These are phyloP conservation scores for Macadamia tetraphylla DNA, from an alignment of 164 flowering plant genomes.

Conservation along the genomic window DNA sequence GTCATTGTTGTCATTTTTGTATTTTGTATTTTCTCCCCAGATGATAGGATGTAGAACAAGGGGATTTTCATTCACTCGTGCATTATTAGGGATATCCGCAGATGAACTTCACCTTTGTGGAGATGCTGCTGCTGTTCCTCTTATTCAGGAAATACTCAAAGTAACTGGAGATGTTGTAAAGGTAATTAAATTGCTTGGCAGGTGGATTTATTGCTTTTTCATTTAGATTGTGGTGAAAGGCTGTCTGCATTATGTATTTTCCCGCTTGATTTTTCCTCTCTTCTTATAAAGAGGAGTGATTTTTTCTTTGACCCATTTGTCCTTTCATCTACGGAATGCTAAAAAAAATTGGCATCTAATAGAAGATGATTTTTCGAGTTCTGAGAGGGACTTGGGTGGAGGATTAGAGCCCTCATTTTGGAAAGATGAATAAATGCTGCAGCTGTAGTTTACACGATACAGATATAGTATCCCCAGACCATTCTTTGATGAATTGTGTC, in stretches of 20 bases:
- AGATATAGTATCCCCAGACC: neutral
- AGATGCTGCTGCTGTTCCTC: conserved; percentile 86
- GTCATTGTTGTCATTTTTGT: conserved; percentile 3
- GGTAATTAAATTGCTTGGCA: conserved; percentile 33
- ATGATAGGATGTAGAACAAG: conserved; percentile 79
- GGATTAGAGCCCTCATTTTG: no score
- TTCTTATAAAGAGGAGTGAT: neutral
- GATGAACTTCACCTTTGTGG: conserved; percentile 97
- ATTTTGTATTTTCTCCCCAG: conserved; percentile 27
- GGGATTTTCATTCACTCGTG: conserved; percentile 91
- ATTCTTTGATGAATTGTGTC: neutral
- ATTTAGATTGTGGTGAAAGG: neutral
- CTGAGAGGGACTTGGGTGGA: no score
- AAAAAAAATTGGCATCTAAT: neutral
- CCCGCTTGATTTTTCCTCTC: neutral
- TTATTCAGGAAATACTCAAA: conserved; percentile 69
- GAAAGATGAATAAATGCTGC: no score
- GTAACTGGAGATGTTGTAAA: conserved; percentile 66
- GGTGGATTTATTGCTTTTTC: neutral
- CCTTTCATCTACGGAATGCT: neutral
- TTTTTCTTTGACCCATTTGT: neutral
- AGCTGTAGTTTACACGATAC: no score
- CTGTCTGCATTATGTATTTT: neutral
- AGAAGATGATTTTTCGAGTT: no score
- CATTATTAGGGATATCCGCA: conserved; percentile 73